Percentiles rank a stretch among this genome's conserved stretches.
Conservation (phyloP, 2,329 filamentous ascomycete species). For the Fusarium dimerum region DNA sequence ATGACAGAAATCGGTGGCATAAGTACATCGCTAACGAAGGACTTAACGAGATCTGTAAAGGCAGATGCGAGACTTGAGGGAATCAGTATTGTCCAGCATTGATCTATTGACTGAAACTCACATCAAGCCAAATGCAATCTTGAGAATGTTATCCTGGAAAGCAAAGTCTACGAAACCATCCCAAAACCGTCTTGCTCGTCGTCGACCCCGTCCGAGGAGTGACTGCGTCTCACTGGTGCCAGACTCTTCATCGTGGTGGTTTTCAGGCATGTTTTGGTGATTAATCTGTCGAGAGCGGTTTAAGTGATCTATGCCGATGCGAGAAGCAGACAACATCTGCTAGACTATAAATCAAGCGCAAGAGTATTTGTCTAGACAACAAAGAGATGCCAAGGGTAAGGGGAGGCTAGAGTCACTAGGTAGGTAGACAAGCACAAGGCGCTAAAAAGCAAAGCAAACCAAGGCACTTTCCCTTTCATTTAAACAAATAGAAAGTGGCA, state of each 20-base stretch:
- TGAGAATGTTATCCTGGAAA: constrained; percentile 72
- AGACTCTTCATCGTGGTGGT: constrained; percentile 38
- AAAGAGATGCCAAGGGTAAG: too few relatives aligned
- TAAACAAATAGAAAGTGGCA: neutral
- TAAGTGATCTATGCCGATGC: constrained; percentile 11
- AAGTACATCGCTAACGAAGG: constrained; percentile 69
- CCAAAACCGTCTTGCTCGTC: constrained; percentile 53
- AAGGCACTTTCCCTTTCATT: too few relatives aligned
- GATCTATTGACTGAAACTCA: constrained; percentile 38
- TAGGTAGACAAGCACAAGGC: too few relatives aligned
- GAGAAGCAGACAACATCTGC: constrained; percentile 9
- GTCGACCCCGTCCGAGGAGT: constrained; percentile 49
- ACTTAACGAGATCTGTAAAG: constrained; percentile 71
- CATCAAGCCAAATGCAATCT: constrained; percentile 77
- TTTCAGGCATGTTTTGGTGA: constrained; percentile 29
- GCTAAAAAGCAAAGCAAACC: too few relatives aligned
- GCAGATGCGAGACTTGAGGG: constrained; percentile 62
- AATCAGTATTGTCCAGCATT: constrained; percentile 6
- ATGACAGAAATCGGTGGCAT: constrained; percentile 70
- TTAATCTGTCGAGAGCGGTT: constrained; percentile 11
- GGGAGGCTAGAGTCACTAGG: too few relatives aligned
- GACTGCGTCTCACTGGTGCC: constrained; percentile 34
- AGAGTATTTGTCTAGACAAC: too few relatives aligned
- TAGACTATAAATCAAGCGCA: neutral
- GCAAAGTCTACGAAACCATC: constrained; percentile 72